Conservation (phyloP, 805 yeast species). For the Saccharomycopsis fermentans region DNA sequence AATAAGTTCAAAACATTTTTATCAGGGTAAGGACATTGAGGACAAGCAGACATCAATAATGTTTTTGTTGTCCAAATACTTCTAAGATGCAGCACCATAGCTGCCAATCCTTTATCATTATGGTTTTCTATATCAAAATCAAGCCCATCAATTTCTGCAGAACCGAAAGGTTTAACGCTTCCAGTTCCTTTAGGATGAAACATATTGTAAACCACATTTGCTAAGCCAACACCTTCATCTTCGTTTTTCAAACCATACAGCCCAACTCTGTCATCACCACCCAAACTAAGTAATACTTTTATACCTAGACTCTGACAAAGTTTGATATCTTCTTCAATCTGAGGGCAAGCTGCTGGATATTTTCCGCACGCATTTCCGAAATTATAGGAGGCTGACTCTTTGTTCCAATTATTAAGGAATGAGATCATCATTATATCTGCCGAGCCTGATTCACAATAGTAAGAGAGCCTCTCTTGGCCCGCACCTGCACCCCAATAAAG, state of each 20-base stretch:
- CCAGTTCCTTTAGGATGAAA: conserved; percentile 44
- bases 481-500: conserved; percentile 59
- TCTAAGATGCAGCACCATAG: conserved; percentile 33
- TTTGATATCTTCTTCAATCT: conserved; percentile 54
- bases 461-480: conserved; percentile 32
- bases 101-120: conserved; percentile 38
- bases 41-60: conserved; percentile 54
- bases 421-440: conserved; percentile 33
- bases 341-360: conserved; percentile 28
- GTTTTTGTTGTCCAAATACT: conserved; percentile 32
- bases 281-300: conserved; percentile 63
- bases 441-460: conserved; percentile 43
- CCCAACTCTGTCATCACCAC: conserved; percentile 51
- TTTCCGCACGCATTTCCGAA: conserved; percentile 33
- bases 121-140: conserved; percentile 24
- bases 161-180: conserved; percentile 16
- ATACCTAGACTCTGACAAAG: conserved; percentile 75
- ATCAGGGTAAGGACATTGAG: conserved; percentile 61
- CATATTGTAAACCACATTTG: conserved; percentile 49
- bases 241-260: conserved; percentile 82
- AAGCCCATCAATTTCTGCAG: conserved; percentile 16
- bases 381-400: conserved; percentile 27
- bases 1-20: conserved; percentile 33
- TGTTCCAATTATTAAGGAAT: conserved; percentile 25
- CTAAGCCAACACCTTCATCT: conserved; percentile 59